Conservation (phyloP, 495 filamentous ascomycete species). For the Wilcoxina mikolae region DNA sequence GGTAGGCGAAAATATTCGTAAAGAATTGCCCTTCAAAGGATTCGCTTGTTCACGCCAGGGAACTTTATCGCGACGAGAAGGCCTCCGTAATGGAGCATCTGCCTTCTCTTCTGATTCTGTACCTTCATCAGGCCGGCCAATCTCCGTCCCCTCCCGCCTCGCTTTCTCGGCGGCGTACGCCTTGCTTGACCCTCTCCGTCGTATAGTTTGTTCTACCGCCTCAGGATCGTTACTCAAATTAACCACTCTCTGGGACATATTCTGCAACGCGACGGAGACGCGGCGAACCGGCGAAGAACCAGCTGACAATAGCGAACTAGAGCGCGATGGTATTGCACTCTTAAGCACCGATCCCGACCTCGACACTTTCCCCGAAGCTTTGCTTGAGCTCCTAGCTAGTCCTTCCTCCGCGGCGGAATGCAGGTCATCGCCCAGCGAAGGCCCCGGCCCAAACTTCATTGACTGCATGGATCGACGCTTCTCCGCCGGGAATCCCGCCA, state of each 20-base stretch:
- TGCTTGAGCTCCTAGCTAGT: slow-evolving; percentile 28
- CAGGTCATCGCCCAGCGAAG: slow-evolving; percentile 50
- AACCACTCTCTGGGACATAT: slow-evolving; percentile 94
- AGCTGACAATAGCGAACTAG: slow-evolving; percentile 50
- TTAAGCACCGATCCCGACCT: slow-evolving; percentile 34
- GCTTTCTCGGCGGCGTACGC: slow-evolving; percentile 9
- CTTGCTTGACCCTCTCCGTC: slow-evolving; percentile 43
- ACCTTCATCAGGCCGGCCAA: slow-evolving; percentile 26
- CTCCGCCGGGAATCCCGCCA: slow-evolving; percentile 40
- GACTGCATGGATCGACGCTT: slow-evolving; percentile 14
- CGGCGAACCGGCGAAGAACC: slow-evolving; percentile 57
- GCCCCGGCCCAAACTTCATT: slow-evolving; percentile 29
- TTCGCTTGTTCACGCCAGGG: slow-evolving; percentile 46
- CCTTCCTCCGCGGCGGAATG: slow-evolving; percentile 40
- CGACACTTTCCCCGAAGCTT: slow-evolving; percentile 35
- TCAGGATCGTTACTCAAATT: slow-evolving; percentile 79
- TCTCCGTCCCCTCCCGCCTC: slow-evolving; percentile 15
- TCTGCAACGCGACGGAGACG: slow-evolving; percentile 72
- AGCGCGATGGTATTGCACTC: slow-evolving; percentile 35
- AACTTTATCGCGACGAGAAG: slow-evolving; percentile 29
- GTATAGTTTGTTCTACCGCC: slow-evolving; percentile 58
- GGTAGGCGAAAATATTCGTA: slow-evolving; percentile 68
- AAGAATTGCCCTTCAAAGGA: slow-evolving; percentile 72
- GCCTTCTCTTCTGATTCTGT: slow-evolving; percentile 37
- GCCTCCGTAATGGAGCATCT: too few species aligned